phyloP scores from a whole-genome alignment of 148 eudicot species.

The Spergularia marina region DNA sequence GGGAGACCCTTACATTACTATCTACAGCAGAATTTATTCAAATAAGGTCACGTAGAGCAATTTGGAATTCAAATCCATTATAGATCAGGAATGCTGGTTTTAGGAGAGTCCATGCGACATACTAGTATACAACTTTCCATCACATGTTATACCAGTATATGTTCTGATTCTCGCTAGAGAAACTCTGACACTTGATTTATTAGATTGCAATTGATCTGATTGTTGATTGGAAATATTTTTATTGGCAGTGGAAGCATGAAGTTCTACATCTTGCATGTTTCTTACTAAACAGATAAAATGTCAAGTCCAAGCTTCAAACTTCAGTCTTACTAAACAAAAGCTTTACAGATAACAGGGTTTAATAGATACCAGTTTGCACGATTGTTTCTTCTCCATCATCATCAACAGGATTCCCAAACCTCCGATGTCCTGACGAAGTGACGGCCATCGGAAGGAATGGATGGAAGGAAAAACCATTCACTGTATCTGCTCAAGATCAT shows the following conservation, averaged over 20 bases:
- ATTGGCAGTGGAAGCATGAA: background rate
- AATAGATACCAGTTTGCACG: constrained; percentile 50
- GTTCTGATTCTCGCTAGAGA: background rate
- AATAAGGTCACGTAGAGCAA: no score
- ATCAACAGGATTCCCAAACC: constrained; percentile 64
- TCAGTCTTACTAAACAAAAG: background rate
- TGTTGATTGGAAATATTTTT: no score
- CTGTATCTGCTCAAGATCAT: constrained; percentile 62
- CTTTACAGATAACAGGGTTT: background rate
- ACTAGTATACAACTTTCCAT: no score
- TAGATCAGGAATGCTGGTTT: no score
- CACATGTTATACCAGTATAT: background rate
- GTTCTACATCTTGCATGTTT: background rate
- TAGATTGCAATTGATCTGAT: no score
- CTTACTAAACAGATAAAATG: background rate
- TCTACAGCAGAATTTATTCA: no score
- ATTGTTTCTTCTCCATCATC: constrained; percentile 42
- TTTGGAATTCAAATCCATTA: no score
- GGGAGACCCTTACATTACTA: no score
- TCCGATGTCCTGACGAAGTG: constrained; percentile 91
- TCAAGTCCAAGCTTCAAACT: no score
- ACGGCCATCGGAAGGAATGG: constrained; percentile 93
- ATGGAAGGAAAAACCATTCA: constrained; percentile 83
- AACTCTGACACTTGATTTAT: background rate
- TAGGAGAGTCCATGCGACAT: no score